A percentile compares a stretch with the other conserved stretches of the same genome.
These are phyloP conservation scores for Annulohypoxylon bovei DNA, from an alignment of 495 filamentous ascomycete species.

Conservation along the genomic window DNA sequence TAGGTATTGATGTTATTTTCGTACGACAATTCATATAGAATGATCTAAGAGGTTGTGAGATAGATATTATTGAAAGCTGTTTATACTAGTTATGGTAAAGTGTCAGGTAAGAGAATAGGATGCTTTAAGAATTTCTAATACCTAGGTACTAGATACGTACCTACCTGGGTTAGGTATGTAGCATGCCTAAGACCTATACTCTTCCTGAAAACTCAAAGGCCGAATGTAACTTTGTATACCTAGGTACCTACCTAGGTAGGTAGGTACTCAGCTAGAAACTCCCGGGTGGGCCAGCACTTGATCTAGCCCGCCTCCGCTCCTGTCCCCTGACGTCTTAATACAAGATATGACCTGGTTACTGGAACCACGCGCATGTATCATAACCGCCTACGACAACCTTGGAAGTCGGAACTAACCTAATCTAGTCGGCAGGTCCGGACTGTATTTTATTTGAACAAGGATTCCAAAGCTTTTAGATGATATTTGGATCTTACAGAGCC, in stretches of 20 bases:
- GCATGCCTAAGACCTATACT: no score
- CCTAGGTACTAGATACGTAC: no score
- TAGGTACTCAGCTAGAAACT: not conserved
- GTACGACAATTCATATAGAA: no score
- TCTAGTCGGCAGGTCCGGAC: not conserved
- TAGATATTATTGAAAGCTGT: no score
- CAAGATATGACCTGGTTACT: not conserved
- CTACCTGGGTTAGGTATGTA: no score
- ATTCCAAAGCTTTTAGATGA: not conserved
- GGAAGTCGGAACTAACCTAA: not conserved
- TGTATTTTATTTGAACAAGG: not conserved
- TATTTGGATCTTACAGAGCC: not conserved
- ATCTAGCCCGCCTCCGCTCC: not conserved
- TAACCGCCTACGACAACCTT: not conserved
- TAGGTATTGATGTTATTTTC: no score
- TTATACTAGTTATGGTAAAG: no score
- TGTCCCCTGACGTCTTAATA: not conserved
- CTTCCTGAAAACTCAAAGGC: not conserved
- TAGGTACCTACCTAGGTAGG: not conserved
- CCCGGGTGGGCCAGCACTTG: not conserved
- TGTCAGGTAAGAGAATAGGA: no score
- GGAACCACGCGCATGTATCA: not conserved
- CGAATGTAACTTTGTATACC: not conserved
- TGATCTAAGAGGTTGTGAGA: no score
- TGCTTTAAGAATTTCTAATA: no score